Evolutionary conservation across 2,329 filamentous ascomycete species (phyloP).

Genomic region (Madurella mycetomatis): DNA sequence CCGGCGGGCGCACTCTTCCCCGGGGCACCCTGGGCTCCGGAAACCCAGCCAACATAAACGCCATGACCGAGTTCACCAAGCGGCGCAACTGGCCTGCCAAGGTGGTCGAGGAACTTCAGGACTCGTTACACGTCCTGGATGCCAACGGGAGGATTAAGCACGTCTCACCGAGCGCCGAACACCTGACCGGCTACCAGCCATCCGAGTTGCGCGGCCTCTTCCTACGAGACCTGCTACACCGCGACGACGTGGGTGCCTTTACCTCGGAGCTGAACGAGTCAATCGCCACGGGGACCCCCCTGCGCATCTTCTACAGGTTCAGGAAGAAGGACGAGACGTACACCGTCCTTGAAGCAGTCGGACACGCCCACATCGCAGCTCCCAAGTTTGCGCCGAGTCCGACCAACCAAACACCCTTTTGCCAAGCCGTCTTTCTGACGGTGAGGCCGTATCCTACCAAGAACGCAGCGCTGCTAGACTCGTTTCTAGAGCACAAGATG

Average conservation of each 20-base stretch:
- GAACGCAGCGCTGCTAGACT: constrained; percentile 80
- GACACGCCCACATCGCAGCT: constrained; percentile 80
- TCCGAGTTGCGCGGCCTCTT: constrained; percentile 69
- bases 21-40: constrained; percentile 20
- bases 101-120: constrained; percentile 83
- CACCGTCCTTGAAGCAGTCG: constrained; percentile 83
- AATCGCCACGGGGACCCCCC: constrained; percentile 71
- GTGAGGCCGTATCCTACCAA: constrained; percentile 84
- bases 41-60: constrained; percentile 30
- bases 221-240: constrained; percentile 78
- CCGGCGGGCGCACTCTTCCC: constrained; percentile 14
- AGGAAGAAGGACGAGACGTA: constrained; percentile 68
- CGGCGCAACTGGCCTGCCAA: constrained; percentile 77
- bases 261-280: constrained; percentile 85
- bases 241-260: constrained; percentile 78
- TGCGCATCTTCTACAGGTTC: constrained; percentile 85
- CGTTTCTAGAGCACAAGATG: constrained; percentile 93
- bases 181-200: constrained; percentile 69
- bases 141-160: constrained; percentile 80
- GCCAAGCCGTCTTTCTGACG: constrained; percentile 91
- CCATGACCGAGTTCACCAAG: constrained; percentile 56
- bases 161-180: constrained; percentile 72
- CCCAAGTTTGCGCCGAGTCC: constrained; percentile 60
- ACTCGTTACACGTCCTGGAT: constrained; percentile 83
- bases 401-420: constrained; percentile 64